A percentile compares a stretch with the other conserved stretches of the same genome.
phyloP scores from a whole-genome alignment of 495 filamentous ascomycete species.

The Chaetomidium leptoderma region DNA sequence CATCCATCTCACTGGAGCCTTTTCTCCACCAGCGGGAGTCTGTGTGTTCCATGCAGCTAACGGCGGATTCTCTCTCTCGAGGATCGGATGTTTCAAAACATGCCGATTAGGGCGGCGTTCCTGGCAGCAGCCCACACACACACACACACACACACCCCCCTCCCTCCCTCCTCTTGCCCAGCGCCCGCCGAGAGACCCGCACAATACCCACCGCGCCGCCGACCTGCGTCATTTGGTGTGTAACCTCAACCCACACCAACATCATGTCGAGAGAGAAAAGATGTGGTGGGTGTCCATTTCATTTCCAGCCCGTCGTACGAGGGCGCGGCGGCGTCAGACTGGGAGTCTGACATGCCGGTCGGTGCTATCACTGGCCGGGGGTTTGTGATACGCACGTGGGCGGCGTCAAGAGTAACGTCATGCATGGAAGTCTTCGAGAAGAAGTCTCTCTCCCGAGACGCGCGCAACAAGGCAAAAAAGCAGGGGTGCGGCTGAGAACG shows the following conservation, averaged over 20 bases:
- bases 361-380: conserved; percentile 9
- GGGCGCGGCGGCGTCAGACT: conserved; percentile 8
- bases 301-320: conserved; percentile 7
- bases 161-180: not conserved
- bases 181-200: too few species aligned
- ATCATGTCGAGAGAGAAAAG: not conserved
- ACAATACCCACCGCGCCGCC: conserved; percentile 6
- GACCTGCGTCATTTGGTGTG: conserved; percentile 10
- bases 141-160: too few species aligned
- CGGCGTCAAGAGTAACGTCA: conserved; percentile 11
- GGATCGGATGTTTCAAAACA: conserved; percentile 24
- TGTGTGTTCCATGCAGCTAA: conserved; percentile 4
- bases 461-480: conserved; percentile 3
- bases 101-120: conserved; percentile 10
- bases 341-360: conserved; percentile 12
- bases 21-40: not conserved
- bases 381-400: conserved; percentile 8
- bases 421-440: conserved; percentile 24
- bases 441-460: not conserved
- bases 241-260: conserved; percentile 8
- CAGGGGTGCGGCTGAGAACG: conserved; percentile 14
- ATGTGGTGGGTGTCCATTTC: conserved; percentile 10
- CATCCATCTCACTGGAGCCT: not conserved
- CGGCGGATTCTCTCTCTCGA: conserved; percentile 12
- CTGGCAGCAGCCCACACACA: conserved; percentile 4